These are phyloP conservation scores for Viola pubescens DNA, from an alignment of 441 rosid species.

Conservation along the genomic window DNA sequence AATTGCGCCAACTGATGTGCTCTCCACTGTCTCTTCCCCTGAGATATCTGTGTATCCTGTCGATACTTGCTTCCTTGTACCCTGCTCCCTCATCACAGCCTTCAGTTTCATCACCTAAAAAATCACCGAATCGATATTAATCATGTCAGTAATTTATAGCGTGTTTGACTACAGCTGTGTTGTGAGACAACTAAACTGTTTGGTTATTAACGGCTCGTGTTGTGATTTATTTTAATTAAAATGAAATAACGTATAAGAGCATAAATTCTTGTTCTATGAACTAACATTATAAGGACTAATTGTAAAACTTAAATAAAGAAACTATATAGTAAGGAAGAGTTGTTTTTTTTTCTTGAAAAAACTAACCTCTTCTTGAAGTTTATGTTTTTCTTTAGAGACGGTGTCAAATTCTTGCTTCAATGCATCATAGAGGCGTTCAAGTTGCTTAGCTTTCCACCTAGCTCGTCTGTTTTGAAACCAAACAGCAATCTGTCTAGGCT, in stretches of 20 bases:
- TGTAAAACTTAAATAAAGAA: too few species aligned
- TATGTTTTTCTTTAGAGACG: slow-evolving; percentile 56
- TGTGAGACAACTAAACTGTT: background rate
- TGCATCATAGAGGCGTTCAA: slow-evolving; percentile 58
- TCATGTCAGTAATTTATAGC: background rate
- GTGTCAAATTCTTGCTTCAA: slow-evolving; percentile 58
- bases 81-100: slow-evolving; percentile 52
- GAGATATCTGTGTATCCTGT: slow-evolving; percentile 46
- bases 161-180: background rate
- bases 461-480: slow-evolving; percentile 97
- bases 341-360: background rate
- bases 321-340: too few species aligned
- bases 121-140: too few species aligned
- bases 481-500: slow-evolving; percentile 81
- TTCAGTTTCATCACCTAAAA: slow-evolving; percentile 62
- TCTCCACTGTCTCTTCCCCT: slow-evolving; percentile 66
- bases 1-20: slow-evolving; percentile 47
- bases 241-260: background rate
- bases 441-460: slow-evolving; percentile 86
- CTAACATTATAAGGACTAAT: too few species aligned
- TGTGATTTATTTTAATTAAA: background rate
- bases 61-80: slow-evolving; percentile 40
- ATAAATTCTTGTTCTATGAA: background rate
- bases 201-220: background rate
- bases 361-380: slow-evolving; percentile 81